Conservation (phyloP, 2,329 filamentous ascomycete genomes). For the Septoria linicola region DNA sequence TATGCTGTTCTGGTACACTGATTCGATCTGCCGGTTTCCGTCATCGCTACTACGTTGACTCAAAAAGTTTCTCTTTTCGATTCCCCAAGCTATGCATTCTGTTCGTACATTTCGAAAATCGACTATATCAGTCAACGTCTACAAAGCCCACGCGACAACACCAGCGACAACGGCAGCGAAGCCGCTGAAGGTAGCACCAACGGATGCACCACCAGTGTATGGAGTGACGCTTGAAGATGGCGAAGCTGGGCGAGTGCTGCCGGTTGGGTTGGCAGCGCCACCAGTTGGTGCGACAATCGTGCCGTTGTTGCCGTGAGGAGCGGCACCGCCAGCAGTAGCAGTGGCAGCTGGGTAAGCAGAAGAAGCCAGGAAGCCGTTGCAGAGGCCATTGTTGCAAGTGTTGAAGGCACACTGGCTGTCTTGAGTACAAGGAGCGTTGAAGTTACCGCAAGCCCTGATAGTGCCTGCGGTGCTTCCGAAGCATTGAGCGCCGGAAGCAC, state of each 20-base stretch:
- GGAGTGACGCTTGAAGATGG: not conserved
- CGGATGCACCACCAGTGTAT: slow-evolving; percentile 13
- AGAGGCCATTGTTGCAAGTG: slow-evolving; percentile 30
- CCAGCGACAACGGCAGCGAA: slow-evolving; percentile 15
- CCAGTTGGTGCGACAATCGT: not conserved
- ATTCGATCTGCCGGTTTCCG: not conserved
- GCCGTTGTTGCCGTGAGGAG: not conserved
- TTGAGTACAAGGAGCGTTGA: slow-evolving; percentile 27
- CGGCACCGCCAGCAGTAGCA: not conserved
- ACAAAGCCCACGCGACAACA: slow-evolving; percentile 14
- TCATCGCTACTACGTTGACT: slow-evolving; percentile 7
- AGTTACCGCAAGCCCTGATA: slow-evolving; percentile 29
- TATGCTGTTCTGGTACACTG: not conserved
- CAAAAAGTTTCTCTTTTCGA: slow-evolving; percentile 1
- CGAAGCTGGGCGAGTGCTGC: not conserved
- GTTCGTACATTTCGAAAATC: not conserved
- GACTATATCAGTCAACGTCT: no score
- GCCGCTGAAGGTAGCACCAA: slow-evolving; percentile 10
- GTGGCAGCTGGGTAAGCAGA: not conserved
- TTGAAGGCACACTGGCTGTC: slow-evolving; percentile 31
- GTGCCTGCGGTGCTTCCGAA: slow-evolving; percentile 21
- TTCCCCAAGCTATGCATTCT: slow-evolving; percentile 2
- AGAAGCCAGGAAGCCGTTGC: slow-evolving; percentile 24
- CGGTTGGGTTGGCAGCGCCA: not conserved
- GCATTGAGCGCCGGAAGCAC: slow-evolving; percentile 25